Conservation (phyloP, 1,284 basidiomycete genomes). For the Caloboletus inedulis region DNA sequence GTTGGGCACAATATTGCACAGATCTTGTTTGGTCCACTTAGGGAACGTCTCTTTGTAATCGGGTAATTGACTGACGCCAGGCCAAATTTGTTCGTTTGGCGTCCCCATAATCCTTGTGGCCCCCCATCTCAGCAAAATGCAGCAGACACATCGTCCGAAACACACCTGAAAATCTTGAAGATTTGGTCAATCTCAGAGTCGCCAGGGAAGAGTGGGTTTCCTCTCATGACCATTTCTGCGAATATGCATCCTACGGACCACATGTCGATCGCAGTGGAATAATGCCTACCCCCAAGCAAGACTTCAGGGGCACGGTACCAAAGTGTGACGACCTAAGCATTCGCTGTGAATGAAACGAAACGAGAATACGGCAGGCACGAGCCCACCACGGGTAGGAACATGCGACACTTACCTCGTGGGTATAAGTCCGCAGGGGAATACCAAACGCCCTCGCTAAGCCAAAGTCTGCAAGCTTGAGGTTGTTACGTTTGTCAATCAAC, state of each 20-base stretch:
- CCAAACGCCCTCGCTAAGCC: constrained; percentile 96
- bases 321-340: constrained; percentile 85
- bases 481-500: constrained; percentile 86
- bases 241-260: constrained; percentile 98
- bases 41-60: constrained; percentile 99
- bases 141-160: constrained; percentile 1
- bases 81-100: constrained; percentile 92
- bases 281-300: constrained; percentile 91
- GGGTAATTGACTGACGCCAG: constrained; percentile 83
- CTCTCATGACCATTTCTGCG: constrained; percentile 88
- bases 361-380: not conserved
- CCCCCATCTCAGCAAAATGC: constrained; percentile 8
- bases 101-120: constrained; percentile 85
- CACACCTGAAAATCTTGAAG: constrained; percentile 96
- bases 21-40: constrained; percentile 79
- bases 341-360: constrained; percentile 13
- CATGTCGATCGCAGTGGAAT: constrained; percentile 96
- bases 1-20: constrained; percentile 63
- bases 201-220: constrained; percentile 92
- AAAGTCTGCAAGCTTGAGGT: constrained; percentile 96
- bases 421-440: constrained; percentile 96
- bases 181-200: constrained; percentile 99
- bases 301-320: constrained; percentile 99
- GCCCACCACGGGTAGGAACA: constrained; percentile 1
- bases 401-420: constrained; percentile 76